A percentile compares a stretch with the other conserved stretches of the same genome.
These are phyloP conservation scores for Cercospora brassicicola DNA, from an alignment of 2,329 filamentous ascomycete species.

Conservation along the genomic window DNA sequence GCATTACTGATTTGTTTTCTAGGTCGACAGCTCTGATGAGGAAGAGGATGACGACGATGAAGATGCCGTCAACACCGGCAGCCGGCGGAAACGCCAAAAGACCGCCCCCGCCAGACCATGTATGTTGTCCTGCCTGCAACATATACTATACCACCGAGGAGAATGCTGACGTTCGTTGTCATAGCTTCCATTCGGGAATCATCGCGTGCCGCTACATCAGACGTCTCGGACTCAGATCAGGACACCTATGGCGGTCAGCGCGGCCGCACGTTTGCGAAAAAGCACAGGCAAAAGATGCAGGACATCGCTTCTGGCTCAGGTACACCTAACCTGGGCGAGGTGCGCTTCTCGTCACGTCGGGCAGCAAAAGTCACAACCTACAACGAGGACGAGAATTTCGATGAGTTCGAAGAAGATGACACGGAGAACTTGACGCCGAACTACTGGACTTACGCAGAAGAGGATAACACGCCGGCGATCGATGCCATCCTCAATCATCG, in stretches of 20 bases:
- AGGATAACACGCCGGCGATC: constrained; percentile 80
- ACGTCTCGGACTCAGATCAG: constrained; percentile 58
- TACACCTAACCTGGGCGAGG: constrained; percentile 69
- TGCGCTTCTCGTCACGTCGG: constrained; percentile 86
- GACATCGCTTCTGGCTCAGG: constrained; percentile 57
- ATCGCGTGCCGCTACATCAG: constrained; percentile 47
- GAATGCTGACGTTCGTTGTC: constrained; percentile 4
- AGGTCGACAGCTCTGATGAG: constrained; percentile 62
- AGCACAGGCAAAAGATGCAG: constrained; percentile 69
- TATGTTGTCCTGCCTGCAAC: constrained; percentile 44
- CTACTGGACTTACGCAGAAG: constrained; percentile 68
- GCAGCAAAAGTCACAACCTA: constrained; percentile 73
- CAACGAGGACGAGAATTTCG: constrained; percentile 64
- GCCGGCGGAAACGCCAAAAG: constrained; percentile 65
- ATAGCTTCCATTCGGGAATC: constrained; percentile 35
- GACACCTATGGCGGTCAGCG: constrained; percentile 74
- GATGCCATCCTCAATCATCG: constrained; percentile 89
- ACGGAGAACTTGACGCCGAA: constrained; percentile 66
- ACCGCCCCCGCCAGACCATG: constrained; percentile 63
- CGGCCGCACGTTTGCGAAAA: constrained; percentile 67
- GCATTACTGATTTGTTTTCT: constrained; percentile 22
- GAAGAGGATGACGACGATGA: constrained; percentile 68
- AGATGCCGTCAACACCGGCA: constrained; percentile 67
- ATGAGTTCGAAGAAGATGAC: constrained; percentile 61
- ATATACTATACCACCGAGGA: constrained; percentile 38